Conservation (phyloP, 2,329 filamentous ascomycete species). For the Emergomyces africanus region DNA sequence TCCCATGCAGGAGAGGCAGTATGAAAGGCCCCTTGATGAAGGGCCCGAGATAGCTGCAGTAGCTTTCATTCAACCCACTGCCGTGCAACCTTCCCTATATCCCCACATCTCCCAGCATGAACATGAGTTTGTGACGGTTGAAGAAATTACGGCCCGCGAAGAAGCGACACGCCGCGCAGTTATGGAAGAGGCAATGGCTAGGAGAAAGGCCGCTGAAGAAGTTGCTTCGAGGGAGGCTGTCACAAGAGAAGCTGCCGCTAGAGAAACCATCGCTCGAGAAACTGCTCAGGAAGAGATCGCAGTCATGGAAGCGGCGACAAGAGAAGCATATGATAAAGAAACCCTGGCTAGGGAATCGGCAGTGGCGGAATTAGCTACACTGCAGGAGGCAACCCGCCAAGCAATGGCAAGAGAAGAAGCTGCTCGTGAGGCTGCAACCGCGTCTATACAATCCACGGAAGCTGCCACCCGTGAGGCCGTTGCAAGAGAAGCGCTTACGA, state of each 20-base stretch:
- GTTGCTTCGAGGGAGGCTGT: conserved; percentile 4
- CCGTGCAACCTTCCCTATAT: background rate
- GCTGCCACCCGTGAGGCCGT: background rate
- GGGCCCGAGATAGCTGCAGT: background rate
- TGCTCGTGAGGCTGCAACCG: conserved; percentile 1
- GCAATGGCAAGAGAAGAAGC: background rate
- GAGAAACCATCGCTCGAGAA: conserved; percentile 21
- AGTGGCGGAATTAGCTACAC: conserved; percentile 14
- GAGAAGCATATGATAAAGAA: conserved; percentile 24
- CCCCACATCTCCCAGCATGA: background rate
- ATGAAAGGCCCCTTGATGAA: background rate
- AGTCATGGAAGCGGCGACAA: conserved; percentile 45
- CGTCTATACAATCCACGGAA: background rate
- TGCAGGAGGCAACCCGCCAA: background rate
- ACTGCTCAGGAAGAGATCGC: conserved; percentile 20
- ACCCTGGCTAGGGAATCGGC: conserved; percentile 17
- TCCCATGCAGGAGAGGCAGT: no score
- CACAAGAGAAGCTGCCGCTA: conserved; percentile 15
- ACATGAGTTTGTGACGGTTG: background rate
- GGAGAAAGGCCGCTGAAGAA: conserved; percentile 6
- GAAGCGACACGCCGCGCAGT: conserved; percentile 10
- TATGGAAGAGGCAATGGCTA: conserved; percentile 5
- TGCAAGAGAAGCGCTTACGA: background rate
- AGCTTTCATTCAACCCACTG: background rate
- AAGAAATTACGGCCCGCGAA: conserved; percentile 9